Evolutionary conservation across 2,329 filamentous ascomycete genomes (phyloP).

Genomic region (Leptographium galeiforme): DNA sequence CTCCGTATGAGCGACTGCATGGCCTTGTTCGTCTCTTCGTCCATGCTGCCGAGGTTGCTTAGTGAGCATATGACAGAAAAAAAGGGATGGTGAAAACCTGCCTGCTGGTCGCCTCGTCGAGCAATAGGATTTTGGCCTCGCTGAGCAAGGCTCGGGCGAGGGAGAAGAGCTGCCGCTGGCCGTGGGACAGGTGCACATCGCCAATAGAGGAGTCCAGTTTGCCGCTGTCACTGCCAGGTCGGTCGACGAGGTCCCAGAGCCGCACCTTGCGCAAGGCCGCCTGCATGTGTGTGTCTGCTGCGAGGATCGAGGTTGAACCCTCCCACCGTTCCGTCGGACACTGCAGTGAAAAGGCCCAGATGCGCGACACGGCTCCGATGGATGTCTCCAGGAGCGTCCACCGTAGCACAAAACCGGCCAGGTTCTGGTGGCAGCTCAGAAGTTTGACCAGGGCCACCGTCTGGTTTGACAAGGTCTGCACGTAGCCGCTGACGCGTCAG

Average conservation of each 20-base stretch:
- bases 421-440: constrained; percentile 1
- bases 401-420: constrained; percentile 10
- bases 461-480: constrained; percentile 8
- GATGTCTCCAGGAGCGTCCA: constrained; percentile 15
- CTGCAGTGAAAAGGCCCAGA: constrained; percentile 1
- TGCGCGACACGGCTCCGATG: constrained; percentile 13
- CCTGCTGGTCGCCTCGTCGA: constrained; percentile 29
- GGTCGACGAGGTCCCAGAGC: constrained; percentile 18
- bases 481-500: neutral
- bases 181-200: constrained; percentile 20
- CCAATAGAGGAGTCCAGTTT: constrained; percentile 23
- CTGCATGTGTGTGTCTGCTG: constrained; percentile 19
- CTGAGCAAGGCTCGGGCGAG: constrained; percentile 32
- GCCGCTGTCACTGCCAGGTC: constrained; percentile 13
- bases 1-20: constrained; percentile 41
- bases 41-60: constrained; percentile 27
- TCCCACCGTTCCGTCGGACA: neutral
- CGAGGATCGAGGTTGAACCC: constrained; percentile 31
- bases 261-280: constrained; percentile 11
- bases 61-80: neutral
- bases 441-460: constrained; percentile 17
- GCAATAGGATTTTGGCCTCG: constrained; percentile 24
- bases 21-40: constrained; percentile 39
- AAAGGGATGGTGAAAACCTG: neutral
- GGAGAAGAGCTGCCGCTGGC: constrained; percentile 36